These are phyloP conservation scores for Boechera stricta DNA, from an alignment of 345 rosid species.

Conservation along the genomic window DNA sequence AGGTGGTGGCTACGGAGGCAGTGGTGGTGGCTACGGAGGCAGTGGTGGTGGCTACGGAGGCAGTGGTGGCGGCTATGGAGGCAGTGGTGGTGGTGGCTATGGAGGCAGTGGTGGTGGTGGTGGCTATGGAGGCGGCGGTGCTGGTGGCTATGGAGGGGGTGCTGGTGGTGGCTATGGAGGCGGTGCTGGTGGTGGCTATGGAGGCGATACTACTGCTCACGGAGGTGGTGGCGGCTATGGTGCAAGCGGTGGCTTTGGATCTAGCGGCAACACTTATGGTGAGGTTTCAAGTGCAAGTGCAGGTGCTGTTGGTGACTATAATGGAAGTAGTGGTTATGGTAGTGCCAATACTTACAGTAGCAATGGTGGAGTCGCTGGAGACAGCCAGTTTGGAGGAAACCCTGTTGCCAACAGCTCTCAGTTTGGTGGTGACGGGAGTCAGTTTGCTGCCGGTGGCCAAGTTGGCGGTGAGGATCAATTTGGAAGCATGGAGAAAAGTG, in stretches of 20 bases:
- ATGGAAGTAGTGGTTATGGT: slow-evolving; percentile 47
- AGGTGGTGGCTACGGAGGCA: slow-evolving; percentile 25
- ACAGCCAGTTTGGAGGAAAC: slow-evolving; percentile 39
- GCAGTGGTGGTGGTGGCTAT: slow-evolving; percentile 27
- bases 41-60: slow-evolving; percentile 27
- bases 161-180: slow-evolving; percentile 40
- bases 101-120: slow-evolving; percentile 40
- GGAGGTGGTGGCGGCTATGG: slow-evolving; percentile 42
- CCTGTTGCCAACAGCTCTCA: slow-evolving; percentile 28
- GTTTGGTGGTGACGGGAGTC: slow-evolving; percentile 44
- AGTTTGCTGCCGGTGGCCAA: slow-evolving; percentile 34
- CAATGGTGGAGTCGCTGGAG: slow-evolving; percentile 38
- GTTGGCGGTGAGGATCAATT: slow-evolving; percentile 40
- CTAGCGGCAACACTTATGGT: slow-evolving; percentile 36
- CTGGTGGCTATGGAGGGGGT: neutral
- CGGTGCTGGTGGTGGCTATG: slow-evolving; percentile 31
- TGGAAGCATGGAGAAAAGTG: slow-evolving; percentile 40
- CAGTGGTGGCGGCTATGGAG: slow-evolving; percentile 29
- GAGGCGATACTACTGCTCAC: slow-evolving; percentile 12
- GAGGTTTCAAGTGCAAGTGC: slow-evolving; percentile 39
- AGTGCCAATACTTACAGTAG: slow-evolving; percentile 28
- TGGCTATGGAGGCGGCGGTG: slow-evolving; percentile 39
- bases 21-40: slow-evolving; percentile 31
- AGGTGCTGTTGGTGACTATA: slow-evolving; percentile 45
- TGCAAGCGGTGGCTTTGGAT: slow-evolving; percentile 41